Conservation (phyloP, 345 rosid species). For the Mangifera indica region DNA sequence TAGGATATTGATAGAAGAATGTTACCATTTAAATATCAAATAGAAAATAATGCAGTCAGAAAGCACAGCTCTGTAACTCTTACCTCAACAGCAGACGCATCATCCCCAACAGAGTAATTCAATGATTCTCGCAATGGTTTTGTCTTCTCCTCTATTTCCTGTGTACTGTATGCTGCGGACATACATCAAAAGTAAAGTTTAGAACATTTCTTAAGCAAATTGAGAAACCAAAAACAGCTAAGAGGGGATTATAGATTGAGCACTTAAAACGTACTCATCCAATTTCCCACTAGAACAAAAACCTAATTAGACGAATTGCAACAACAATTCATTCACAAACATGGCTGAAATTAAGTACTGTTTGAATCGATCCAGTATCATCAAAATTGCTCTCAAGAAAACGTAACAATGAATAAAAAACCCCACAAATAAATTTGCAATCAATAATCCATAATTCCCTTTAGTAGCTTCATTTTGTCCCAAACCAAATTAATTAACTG, state of each 20-base stretch:
- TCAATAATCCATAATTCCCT: not conserved
- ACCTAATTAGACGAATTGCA: no score
- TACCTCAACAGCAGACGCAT: constrained; percentile 57
- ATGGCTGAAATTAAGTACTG: not conserved
- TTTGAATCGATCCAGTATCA: not conserved
- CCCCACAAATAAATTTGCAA: not conserved
- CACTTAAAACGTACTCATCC: not conserved
- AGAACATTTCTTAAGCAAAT: no score
- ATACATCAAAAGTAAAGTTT: not conserved
- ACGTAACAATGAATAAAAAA: not conserved
- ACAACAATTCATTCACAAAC: no score
- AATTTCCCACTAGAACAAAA: no score
- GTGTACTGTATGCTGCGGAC: constrained; percentile 60
- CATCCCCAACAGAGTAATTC: constrained; percentile 28
- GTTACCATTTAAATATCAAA: not conserved
- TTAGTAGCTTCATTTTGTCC: not conserved
- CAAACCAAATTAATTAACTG: not conserved
- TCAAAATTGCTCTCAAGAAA: not conserved
- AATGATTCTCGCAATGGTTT: constrained; percentile 63
- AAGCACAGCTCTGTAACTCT: constrained; percentile 11
- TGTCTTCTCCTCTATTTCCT: constrained; percentile 69
- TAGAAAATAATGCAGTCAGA: constrained; percentile 2
- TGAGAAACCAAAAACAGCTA: not conserved
- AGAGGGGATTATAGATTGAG: no score
- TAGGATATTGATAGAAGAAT: constrained; percentile 18